These are phyloP conservation scores for Sporothrix protearum DNA, from an alignment of 2,329 filamentous ascomycete genomes.

Conservation along the genomic window DNA sequence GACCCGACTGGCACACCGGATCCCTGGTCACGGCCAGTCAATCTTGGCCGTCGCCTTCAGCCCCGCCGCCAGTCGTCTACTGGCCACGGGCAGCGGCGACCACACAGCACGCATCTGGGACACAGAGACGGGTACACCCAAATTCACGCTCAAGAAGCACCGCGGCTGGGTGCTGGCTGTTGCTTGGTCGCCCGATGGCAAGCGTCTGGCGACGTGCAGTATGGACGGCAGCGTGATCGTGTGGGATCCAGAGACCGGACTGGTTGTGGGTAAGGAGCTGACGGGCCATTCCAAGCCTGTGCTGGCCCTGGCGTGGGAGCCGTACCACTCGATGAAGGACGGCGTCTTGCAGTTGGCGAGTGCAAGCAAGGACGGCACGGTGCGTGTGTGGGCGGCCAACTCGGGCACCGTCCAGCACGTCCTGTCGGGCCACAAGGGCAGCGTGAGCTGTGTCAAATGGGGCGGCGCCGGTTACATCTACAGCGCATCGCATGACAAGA, in stretches of 20 bases:
- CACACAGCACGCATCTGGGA: conserved; percentile 92
- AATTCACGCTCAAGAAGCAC: conserved; percentile 82
- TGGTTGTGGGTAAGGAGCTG: conserved; percentile 65
- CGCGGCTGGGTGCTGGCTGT: conserved; percentile 87
- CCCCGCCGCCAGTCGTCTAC: conserved; percentile 67
- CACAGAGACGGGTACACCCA: conserved; percentile 85
- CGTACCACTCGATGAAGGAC: conserved; percentile 75
- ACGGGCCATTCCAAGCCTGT: conserved; percentile 90
- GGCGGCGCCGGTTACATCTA: conserved; percentile 85
- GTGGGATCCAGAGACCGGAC: conserved; percentile 82
- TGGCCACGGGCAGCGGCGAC: conserved; percentile 89
- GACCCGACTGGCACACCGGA: conserved; percentile 81
- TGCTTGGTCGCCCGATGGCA: conserved; percentile 79
- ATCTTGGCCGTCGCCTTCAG: conserved; percentile 86
- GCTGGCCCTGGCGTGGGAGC: conserved; percentile 85
- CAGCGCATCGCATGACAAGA: conserved; percentile 85
- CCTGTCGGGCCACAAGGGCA: conserved; percentile 82
- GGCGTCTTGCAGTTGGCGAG: conserved; percentile 79
- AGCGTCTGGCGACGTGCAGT: conserved; percentile 78
- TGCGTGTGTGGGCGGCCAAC: conserved; percentile 81
- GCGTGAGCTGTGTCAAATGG: conserved; percentile 89
- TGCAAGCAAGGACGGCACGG: conserved; percentile 83
- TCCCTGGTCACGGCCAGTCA: conserved; percentile 86
- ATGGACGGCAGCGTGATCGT: conserved; percentile 91
- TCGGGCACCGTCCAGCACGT: conserved; percentile 75